phyloP scores from a whole-genome alignment of 108 stramenopile species.

The Nannochloropsis oceanica region DNA sequence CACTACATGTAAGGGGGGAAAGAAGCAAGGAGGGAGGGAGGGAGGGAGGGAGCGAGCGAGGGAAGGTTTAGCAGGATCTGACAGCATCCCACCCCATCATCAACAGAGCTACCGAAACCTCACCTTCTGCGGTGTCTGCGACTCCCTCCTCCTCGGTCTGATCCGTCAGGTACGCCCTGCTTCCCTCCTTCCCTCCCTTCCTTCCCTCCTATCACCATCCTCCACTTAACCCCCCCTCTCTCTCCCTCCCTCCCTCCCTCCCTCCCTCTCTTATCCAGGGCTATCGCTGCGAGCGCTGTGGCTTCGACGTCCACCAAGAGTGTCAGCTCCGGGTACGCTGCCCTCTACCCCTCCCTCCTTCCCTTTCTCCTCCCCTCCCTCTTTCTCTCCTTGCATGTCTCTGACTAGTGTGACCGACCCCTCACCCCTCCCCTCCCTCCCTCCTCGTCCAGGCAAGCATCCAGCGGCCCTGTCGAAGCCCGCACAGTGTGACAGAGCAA shows the following conservation, averaged over 20 bases:
- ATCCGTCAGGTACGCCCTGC: background rate
- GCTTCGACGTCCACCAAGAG: background rate
- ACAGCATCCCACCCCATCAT: background rate
- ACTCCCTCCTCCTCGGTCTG: background rate
- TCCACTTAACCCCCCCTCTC: background rate
- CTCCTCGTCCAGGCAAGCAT: background rate
- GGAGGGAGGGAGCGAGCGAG: background rate
- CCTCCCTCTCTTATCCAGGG: background rate
- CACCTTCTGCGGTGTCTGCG: background rate
- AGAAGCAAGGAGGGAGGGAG: too few relatives aligned
- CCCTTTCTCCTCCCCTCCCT: background rate
- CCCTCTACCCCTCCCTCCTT: background rate
- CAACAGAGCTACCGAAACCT: background rate
- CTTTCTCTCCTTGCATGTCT: background rate
- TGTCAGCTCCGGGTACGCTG: background rate
- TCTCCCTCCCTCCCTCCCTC: background rate
- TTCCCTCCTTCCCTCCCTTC: background rate
- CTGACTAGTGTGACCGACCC: background rate
- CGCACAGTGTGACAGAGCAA: background rate
- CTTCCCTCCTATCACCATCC: too few relatives aligned
- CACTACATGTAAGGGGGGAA: background rate
- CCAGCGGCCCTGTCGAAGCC: background rate
- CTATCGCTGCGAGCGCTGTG: background rate
- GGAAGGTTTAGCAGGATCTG: background rate
- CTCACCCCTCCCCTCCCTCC: background rate